Conservation (phyloP, 2,329 filamentous ascomycete genomes). For the Trichoderma harzianum region DNA sequence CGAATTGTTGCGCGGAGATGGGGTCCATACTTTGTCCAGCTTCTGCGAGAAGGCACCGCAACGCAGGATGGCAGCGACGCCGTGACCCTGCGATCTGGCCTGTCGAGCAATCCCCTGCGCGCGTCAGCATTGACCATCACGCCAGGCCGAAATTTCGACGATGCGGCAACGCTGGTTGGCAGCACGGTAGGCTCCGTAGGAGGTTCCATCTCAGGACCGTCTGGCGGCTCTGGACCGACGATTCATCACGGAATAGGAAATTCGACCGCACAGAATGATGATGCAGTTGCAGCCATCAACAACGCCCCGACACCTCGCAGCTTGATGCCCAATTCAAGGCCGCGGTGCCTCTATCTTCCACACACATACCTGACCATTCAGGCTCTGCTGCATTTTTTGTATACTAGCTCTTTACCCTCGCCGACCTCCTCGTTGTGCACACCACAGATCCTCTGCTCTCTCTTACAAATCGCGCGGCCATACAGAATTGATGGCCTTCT, state of each 20-base stretch:
- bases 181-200: constrained; percentile 41
- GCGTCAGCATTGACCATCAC: constrained; percentile 87
- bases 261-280: background rate
- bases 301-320: constrained; percentile 55
- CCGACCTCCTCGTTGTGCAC: constrained; percentile 77
- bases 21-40: constrained; percentile 93
- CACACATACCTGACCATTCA: constrained; percentile 89
- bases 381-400: constrained; percentile 86
- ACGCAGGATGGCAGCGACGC: constrained; percentile 71
- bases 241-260: constrained; percentile 43
- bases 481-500: constrained; percentile 91
- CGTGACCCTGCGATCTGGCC: constrained; percentile 66
- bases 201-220: constrained; percentile 36
- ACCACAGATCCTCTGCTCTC: constrained; percentile 90
- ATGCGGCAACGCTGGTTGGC: constrained; percentile 46
- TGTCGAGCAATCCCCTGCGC: constrained; percentile 57
- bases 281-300: constrained; percentile 41
- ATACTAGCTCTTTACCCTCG: constrained; percentile 83
- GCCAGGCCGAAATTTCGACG: constrained; percentile 52
- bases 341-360: constrained; percentile 85
- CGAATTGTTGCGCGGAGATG: constrained; percentile 81
- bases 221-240: constrained; percentile 45
- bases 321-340: constrained; percentile 62
- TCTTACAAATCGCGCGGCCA: constrained; percentile 87
- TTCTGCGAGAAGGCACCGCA: constrained; percentile 76